Percentiles rank a stretch among this genome's conserved stretches.
These are phyloP conservation scores for Helminthosporium solani DNA, from an alignment of 2,329 filamentous ascomycete genomes.

Conservation along the genomic window DNA sequence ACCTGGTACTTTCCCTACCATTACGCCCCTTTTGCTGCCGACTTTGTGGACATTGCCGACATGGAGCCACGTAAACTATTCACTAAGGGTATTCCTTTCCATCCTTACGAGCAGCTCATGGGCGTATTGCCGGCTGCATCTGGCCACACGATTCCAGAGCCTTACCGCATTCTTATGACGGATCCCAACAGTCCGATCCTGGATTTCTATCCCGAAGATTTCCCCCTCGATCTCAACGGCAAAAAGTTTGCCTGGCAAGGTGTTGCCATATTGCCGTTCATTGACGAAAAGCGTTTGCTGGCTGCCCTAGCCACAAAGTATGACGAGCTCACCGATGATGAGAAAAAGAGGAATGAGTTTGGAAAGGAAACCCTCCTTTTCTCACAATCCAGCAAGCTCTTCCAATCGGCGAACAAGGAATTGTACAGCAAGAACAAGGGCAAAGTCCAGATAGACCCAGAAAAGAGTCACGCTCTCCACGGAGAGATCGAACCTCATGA, in stretches of 20 bases:
- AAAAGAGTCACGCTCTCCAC: slow-evolving; percentile 72
- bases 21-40: slow-evolving; percentile 94
- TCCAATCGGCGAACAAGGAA: slow-evolving; percentile 77
- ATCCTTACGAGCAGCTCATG: slow-evolving; percentile 96
- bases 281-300: slow-evolving; percentile 85
- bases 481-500: slow-evolving; percentile 81
- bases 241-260: slow-evolving; percentile 99
- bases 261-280: slow-evolving; percentile 89
- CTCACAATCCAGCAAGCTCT: slow-evolving; percentile 80
- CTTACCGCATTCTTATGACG: slow-evolving; percentile 90
- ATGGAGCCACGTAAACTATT: slow-evolving; percentile 71
- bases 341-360: slow-evolving; percentile 72
- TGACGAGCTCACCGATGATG: slow-evolving; percentile 72
- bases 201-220: slow-evolving; percentile 96
- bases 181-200: slow-evolving; percentile 86
- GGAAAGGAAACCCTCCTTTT: slow-evolving; percentile 82
- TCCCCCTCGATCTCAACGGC: slow-evolving; percentile 89
- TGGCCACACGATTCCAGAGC: slow-evolving; percentile 81
- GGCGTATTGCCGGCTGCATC: slow-evolving; percentile 93
- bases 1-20: slow-evolving; percentile 99
- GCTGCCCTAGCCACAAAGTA: slow-evolving; percentile 82
- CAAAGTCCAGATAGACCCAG: slow-evolving; percentile 72
- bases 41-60: slow-evolving; percentile 81
- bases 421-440: slow-evolving; percentile 80
- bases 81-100: slow-evolving; percentile 79